A percentile compares a stretch with the other conserved stretches of the same genome.
phyloP scores from a whole-genome alignment of 306 rosid genomes.

The Cicer chorassanicum region DNA sequence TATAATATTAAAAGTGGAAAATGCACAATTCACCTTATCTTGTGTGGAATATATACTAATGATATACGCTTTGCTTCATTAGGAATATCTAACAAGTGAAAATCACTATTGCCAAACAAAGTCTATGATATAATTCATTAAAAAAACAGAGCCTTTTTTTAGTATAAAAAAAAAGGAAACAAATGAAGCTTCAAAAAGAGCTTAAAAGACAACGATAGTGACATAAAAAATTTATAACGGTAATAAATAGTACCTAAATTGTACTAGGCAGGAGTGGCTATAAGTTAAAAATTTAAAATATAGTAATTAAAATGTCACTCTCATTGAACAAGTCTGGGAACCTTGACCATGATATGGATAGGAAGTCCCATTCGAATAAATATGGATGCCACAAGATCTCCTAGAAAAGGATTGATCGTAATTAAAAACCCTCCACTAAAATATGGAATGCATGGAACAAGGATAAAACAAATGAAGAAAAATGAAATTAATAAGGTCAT shows the following conservation, averaged over 20 bases:
- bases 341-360: conserved; percentile 2
- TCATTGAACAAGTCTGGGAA: background rate
- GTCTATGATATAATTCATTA: no score
- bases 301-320: background rate
- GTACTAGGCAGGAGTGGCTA: background rate
- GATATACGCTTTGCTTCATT: no score
- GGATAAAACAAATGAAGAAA: background rate
- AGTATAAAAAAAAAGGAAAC: background rate
- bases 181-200: conserved; percentile 28
- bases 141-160: no score
- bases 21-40: no score
- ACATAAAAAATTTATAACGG: background rate
- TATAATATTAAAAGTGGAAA: no score
- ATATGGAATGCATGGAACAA: background rate
- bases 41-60: no score
- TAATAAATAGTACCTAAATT: conserved; percentile 3
- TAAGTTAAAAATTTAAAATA: background rate
- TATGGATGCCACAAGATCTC: background rate
- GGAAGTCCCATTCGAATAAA: background rate
- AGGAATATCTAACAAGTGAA: no score
- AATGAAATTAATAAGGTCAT: background rate
- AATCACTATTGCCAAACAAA: no score
- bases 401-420: background rate
- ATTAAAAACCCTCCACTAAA: background rate
- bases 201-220: conserved; percentile 22